Percentiles rank a stretch among this genome's conserved stretches.
These are phyloP conservation scores for Saccharum spontaneum DNA, from an alignment of 176 grass and related monocot genomes.

Conservation along the genomic window DNA sequence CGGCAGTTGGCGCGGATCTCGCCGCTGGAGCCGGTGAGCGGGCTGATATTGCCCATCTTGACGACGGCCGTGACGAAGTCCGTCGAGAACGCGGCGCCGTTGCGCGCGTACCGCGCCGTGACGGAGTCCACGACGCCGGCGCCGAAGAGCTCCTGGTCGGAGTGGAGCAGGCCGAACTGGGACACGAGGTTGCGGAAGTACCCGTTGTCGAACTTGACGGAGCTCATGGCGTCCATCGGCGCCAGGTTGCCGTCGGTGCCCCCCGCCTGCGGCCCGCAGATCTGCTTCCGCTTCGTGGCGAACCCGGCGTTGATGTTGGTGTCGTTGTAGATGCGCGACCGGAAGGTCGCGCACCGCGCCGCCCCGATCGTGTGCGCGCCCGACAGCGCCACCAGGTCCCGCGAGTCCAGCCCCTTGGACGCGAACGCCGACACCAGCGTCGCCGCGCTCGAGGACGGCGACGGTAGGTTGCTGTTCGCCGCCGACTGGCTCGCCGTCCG, in stretches of 20 bases:
- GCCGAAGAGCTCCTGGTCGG: conserved; percentile 72
- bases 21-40: conserved; percentile 58
- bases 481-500: conserved; percentile 62
- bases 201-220: conserved; percentile 59
- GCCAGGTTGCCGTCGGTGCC: conserved; percentile 61
- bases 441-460: conserved; percentile 44
- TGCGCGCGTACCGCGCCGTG: conserved; percentile 47
- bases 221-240: conserved; percentile 48
- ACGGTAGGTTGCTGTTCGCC: conserved; percentile 73
- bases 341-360: conserved; percentile 66
- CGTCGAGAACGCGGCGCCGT: conserved; percentile 16
- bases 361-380: conserved; percentile 87
- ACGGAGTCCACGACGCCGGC: conserved; percentile 43
- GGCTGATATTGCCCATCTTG: conserved; percentile 70
- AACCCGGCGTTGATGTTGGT: conserved; percentile 56
- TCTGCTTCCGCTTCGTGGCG: conserved; percentile 26
- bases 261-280: conserved; percentile 33
- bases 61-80: conserved; percentile 66
- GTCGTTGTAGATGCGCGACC: conserved; percentile 71
- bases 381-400: conserved; percentile 78
- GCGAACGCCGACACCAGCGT: conserved; percentile 55
- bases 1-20: conserved; percentile 76
- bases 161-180: conserved; percentile 56
- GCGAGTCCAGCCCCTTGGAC: conserved; percentile 58
- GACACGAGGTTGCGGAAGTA: conserved; percentile 61